Percentiles rank a stretch among this genome's conserved stretches.
phyloP scores from a whole-genome alignment of 176 grass and related monocot genomes.

The Zoysia pacifica region DNA sequence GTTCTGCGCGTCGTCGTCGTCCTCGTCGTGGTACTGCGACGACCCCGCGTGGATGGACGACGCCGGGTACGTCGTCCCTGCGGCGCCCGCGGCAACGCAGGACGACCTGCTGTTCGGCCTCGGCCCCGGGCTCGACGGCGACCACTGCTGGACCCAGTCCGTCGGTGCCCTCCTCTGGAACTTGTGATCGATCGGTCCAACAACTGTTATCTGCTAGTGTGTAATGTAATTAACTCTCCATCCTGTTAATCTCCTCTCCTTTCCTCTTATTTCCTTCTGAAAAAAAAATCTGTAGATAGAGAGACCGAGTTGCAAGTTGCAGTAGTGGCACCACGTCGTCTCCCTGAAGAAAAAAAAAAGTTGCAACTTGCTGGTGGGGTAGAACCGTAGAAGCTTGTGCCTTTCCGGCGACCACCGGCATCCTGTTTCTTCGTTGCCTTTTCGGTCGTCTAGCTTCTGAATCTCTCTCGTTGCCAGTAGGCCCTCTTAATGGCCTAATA shows the following conservation, averaged over 20 bases:
- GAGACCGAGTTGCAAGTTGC: slow-evolving; percentile 4
- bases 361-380: slow-evolving; percentile 23
- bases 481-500: neutral
- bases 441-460: slow-evolving; percentile 15
- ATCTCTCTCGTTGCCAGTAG: neutral
- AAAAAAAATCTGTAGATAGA: slow-evolving; percentile 7
- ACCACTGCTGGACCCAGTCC: slow-evolving; percentile 44
- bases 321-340: neutral
- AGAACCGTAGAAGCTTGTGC: neutral
- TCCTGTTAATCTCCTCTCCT: neutral
- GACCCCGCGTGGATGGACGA: slow-evolving; percentile 34
- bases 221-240: slow-evolving; percentile 39
- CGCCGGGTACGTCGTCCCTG: neutral
- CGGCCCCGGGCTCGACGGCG: slow-evolving; percentile 18
- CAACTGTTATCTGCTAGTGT: neutral
- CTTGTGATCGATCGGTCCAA: slow-evolving; percentile 28
- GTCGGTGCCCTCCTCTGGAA: slow-evolving; percentile 57
- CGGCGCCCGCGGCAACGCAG: neutral
- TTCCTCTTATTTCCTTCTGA: neutral
- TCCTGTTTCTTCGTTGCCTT: neutral
- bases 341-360: neutral
- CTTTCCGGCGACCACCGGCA: neutral
- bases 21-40: neutral
- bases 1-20: slow-evolving; percentile 6
- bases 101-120: slow-evolving; percentile 26